Conservation (phyloP, 139 green algal genomes). For the Yamagishiella unicocca region DNA sequence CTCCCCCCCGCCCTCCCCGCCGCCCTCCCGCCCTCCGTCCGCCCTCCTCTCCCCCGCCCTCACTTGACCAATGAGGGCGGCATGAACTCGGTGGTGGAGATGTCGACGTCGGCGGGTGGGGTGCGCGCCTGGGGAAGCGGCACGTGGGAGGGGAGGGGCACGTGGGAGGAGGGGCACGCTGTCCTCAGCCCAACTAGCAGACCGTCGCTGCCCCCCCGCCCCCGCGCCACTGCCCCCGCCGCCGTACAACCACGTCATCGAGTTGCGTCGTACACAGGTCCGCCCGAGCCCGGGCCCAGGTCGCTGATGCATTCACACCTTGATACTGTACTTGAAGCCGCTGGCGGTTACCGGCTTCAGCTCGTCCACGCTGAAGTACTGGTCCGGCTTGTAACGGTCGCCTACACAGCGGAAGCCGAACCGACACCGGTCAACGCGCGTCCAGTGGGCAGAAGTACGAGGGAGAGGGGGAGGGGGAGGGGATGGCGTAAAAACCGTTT, state of each 20-base stretch:
- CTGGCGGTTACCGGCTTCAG: background rate
- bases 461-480: too few species aligned
- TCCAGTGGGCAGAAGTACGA: too few species aligned
- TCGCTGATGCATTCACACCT: background rate
- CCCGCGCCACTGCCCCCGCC: background rate
- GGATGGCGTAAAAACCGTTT: too few species aligned
- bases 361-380: background rate
- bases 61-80: constrained; percentile 44
- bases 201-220: background rate
- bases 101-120: background rate
- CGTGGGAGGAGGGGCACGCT: background rate
- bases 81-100: constrained; percentile 39
- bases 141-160: background rate
- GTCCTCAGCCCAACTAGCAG: background rate
- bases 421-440: too few species aligned
- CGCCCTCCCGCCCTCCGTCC: too few species aligned
- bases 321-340: constrained; percentile 6
- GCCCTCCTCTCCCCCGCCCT: too few species aligned
- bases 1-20: too few species aligned
- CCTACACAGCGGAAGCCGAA: too few species aligned
- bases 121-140: background rate
- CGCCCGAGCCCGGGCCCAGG: too few species aligned
- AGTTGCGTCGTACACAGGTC: too few species aligned
- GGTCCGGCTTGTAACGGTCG: constrained; percentile 32
- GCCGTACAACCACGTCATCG: too few species aligned